These are phyloP conservation scores for Lipomyces spencermartinsiae DNA, from an alignment of 805 yeast species.

Conservation along the genomic window DNA sequence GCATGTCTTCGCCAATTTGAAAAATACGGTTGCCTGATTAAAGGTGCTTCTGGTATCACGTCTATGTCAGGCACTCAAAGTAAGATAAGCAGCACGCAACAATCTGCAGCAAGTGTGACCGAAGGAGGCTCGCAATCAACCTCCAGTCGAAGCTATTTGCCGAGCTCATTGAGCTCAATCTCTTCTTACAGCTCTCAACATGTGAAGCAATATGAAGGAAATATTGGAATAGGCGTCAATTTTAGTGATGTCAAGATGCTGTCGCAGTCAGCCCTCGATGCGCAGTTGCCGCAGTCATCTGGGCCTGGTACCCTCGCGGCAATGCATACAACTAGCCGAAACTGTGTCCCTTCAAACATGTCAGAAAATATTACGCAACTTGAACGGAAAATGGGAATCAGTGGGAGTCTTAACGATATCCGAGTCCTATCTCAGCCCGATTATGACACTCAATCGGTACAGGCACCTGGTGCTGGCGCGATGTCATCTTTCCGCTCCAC, in stretches of 20 bases:
- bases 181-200: background rate
- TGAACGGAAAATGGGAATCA: background rate
- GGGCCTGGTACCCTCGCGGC: background rate
- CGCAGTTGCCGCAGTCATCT: background rate
- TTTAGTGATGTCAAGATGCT: background rate
- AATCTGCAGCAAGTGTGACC: background rate
- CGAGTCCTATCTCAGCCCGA: background rate
- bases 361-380: background rate
- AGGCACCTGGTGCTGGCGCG: background rate
- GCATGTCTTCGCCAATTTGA: slow-evolving; percentile 23
- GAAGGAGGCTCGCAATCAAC: slow-evolving; percentile 3
- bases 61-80: background rate
- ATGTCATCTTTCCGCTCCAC: background rate
- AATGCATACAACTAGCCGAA: background rate
- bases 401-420: background rate
- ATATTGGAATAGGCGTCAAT: background rate
- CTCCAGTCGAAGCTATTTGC: background rate
- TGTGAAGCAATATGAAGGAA: background rate
- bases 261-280: background rate
- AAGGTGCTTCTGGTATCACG: slow-evolving; percentile 14
- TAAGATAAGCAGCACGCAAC: background rate
- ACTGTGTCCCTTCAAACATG: background rate
- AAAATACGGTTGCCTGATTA: slow-evolving; percentile 20
- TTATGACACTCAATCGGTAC: background rate
- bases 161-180: background rate